Conservation (phyloP, 768 basidiomycete species). For the Gloeostereum incarnatum region DNA sequence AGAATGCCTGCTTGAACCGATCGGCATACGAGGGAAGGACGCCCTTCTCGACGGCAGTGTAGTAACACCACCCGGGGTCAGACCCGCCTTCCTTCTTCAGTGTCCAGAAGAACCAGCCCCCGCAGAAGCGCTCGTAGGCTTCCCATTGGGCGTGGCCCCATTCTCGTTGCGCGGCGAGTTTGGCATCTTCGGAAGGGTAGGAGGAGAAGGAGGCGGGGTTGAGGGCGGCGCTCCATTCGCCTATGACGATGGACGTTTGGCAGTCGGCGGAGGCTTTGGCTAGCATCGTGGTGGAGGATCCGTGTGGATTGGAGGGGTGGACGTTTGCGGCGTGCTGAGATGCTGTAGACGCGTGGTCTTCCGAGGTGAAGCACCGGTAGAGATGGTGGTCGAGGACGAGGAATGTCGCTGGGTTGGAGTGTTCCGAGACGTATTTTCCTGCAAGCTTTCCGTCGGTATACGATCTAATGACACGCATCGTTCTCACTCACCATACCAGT, state of each 20-base stretch:
- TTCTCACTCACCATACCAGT: constrained; percentile 40
- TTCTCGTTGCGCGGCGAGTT: constrained; percentile 23
- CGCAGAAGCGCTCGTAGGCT: constrained; percentile 52
- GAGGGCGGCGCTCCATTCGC: constrained; percentile 74
- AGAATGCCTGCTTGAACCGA: constrained; percentile 2
- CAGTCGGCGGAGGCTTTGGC: constrained; percentile 23
- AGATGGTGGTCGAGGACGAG: constrained; percentile 75
- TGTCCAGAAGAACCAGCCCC: constrained; percentile 83
- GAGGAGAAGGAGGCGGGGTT: constrained; percentile 49
- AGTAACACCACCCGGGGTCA: constrained; percentile 70
- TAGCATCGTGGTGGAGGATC: constrained; percentile 3
- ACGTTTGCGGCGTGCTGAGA: constrained; percentile 29
- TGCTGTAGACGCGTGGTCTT: constrained; percentile 45
- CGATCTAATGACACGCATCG: too few relatives aligned
- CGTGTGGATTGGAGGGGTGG: constrained; percentile 3
- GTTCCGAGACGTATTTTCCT: constrained; percentile 33
- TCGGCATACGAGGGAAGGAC: constrained; percentile 39
- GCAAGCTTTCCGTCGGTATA: too few relatives aligned
- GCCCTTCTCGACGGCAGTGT: constrained; percentile 52
- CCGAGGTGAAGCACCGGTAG: constrained; percentile 68
- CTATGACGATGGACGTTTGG: constrained; percentile 50
- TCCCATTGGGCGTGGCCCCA: constrained; percentile 60
- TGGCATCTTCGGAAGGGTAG: constrained; percentile 23
- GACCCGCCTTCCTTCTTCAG: constrained; percentile 59
- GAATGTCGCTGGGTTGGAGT: constrained; percentile 18